Conservation (phyloP, 2,329 filamentous ascomycete genomes). For the Emergomyces pasteurianus region DNA sequence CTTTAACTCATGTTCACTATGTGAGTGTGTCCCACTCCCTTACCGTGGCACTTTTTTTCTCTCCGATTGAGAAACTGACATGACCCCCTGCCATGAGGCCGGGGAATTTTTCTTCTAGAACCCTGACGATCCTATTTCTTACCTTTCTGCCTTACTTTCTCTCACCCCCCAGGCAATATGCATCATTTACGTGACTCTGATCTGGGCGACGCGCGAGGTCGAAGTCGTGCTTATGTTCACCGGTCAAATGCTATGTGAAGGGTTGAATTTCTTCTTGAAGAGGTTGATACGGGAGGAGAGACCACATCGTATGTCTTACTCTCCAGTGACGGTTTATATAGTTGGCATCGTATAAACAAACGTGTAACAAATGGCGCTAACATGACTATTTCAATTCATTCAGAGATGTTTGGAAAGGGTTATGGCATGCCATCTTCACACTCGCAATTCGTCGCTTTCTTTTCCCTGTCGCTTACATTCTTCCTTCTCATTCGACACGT, state of each 20-base stretch:
- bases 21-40: conserved; percentile 41
- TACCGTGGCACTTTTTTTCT: background rate
- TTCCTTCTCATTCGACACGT: conserved; percentile 75
- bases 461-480: conserved; percentile 69
- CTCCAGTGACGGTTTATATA: background rate
- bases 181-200: conserved; percentile 77
- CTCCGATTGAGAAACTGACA: background rate
- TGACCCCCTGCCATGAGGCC: background rate
- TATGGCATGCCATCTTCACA: conserved; percentile 97
- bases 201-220: conserved; percentile 81
- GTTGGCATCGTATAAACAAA: too few relatives aligned
- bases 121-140: conserved; percentile 71
- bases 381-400: background rate
- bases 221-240: conserved; percentile 84
- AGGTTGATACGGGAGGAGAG: conserved; percentile 85
- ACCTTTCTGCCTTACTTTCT: conserved; percentile 84
- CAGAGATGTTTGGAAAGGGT: conserved; percentile 57
- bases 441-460: conserved; percentile 88
- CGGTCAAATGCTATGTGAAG: conserved; percentile 86
- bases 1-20: conserved; percentile 92
- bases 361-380: background rate
- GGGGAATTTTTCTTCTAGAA: conserved; percentile 48
- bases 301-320: conserved; percentile 53
- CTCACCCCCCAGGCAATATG: conserved; percentile 86
- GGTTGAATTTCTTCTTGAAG: conserved; percentile 79